Evolutionary conservation across 768 basidiomycete genomes (phyloP), one percentile per base, ranked within the genome.

Genomic region (Lyophyllum semitale): DNA sequence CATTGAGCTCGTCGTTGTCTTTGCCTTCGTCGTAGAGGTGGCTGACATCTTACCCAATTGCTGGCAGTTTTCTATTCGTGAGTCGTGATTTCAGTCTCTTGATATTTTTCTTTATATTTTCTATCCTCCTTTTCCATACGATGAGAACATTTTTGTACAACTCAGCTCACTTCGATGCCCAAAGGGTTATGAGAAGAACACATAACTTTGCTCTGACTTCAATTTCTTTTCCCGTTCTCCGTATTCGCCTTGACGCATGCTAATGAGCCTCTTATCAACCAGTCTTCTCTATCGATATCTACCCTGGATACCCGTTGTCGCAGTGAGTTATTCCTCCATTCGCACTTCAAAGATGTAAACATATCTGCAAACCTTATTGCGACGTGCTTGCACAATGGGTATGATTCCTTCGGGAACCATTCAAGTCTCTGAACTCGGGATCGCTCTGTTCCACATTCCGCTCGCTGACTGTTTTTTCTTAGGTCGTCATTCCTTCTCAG

Each of bases 391-490:
- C 80, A 81, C 81, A 30, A 60, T 85, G 84, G 76, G 78, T 75
- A 74, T 67, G 64, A 70, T 80, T 84, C 84, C 84, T 84, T 83
- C 72, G 77, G 85, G 81, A 86, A 79, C 84, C 84, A 88, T 88
- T 88, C 87, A 88, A 88, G 86, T 88, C 85, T 82, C 87, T 87
- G 86, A 88, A 50, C 17, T 29, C n/a, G 13, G 11, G 18, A 6
- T 27, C 25, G 18, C 8, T 20, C 32, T 13, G 41, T 20, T 25
- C 12, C 52, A 30, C 25, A 26, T 26, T 9, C 38, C 27, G 49
- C 12, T n/a, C 4, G 18, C 41, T 42, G 18, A 42, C 22, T 12
- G 7, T 42, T 22, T 15, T 23, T 42, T 13, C 22, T 11, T 9
- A 12, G n/a, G 41, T 4, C 18, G 2, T 38, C 7, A 9, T 37